Conservation (phyloP, 169 alveolate species). For the Babesia bovis region DNA sequence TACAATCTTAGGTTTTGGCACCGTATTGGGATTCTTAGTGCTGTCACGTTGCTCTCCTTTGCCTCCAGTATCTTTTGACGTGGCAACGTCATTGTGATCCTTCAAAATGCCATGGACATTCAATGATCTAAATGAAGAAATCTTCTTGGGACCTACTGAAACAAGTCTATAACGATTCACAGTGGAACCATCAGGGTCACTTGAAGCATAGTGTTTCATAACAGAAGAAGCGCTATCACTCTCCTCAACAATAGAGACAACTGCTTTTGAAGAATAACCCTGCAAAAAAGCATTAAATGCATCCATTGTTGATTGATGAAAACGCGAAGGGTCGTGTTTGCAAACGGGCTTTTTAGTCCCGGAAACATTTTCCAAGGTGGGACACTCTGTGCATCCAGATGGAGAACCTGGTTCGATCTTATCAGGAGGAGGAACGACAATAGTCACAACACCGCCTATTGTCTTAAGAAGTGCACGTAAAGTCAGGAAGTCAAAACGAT, state of each 20-base stretch:
- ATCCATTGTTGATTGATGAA: conserved; percentile 30
- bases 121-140: background rate
- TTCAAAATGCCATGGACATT: conserved; percentile 17
- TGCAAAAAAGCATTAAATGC: background rate
- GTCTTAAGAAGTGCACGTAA: conserved; percentile 14
- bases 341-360: conserved; percentile 6
- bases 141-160: background rate
- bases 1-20: background rate
- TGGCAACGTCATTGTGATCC: background rate
- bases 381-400: conserved; percentile 22
- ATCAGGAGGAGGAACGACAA: conserved; percentile 13
- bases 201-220: background rate
- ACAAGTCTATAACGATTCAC: background rate
- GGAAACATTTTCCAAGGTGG: background rate
- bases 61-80: background rate
- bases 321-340: background rate
- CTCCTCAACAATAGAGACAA: conserved; percentile 25
- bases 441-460: conserved; percentile 10
- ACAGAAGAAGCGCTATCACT: background rate
- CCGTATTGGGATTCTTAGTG: background rate
- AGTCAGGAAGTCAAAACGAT: conserved; percentile 15
- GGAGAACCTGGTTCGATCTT: conserved; percentile 24
- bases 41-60: background rate
- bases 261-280: background rate
- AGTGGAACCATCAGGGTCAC: background rate